A percentile compares a stretch with the other conserved stretches of the same genome.
These are phyloP conservation scores for Mrakia blollopis DNA, from an alignment of 768 basidiomycete species.

Conservation along the genomic window DNA sequence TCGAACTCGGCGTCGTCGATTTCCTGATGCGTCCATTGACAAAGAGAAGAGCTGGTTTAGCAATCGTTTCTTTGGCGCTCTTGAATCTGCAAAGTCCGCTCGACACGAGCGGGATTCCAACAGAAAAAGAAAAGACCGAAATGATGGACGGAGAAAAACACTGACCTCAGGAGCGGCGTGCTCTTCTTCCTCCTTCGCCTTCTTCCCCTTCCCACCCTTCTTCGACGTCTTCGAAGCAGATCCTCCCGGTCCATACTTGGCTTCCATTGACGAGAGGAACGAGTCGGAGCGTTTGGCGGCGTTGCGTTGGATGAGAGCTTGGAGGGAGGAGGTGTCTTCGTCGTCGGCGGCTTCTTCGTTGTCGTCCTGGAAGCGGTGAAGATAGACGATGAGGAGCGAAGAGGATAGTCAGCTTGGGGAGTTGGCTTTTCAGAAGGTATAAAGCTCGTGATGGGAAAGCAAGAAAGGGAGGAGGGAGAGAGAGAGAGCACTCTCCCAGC, in stretches of 20 bases:
- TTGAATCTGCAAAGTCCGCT: too few relatives aligned
- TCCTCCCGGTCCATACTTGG: slow-evolving; percentile 23
- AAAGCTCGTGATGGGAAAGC: too few relatives aligned
- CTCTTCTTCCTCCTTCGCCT: slow-evolving; percentile 12
- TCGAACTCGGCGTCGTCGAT: slow-evolving; percentile 28
- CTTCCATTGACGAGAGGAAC: slow-evolving; percentile 16
- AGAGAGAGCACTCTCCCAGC: background rate
- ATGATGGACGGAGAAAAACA: background rate
- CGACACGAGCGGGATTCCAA: background rate
- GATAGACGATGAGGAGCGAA: background rate
- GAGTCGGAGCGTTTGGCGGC: slow-evolving; percentile 22
- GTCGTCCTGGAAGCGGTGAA: background rate
- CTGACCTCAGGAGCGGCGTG: background rate
- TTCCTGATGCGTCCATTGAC: background rate
- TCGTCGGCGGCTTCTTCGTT: slow-evolving; percentile 41
- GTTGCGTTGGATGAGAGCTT: slow-evolving; percentile 23
- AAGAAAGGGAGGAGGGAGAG: background rate
- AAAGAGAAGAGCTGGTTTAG: background rate
- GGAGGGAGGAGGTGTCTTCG: slow-evolving; percentile 62
- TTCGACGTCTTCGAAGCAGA: background rate
- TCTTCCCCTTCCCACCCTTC: slow-evolving; percentile 10
- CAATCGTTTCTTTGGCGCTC: too few relatives aligned
- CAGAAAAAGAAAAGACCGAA: background rate
- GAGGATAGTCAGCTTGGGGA: background rate
- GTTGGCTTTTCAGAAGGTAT: background rate